Base-by-base conservation (phyloP, 2,329 filamentous ascomycete genomes). In the Chaetomium sp. region DNA sequence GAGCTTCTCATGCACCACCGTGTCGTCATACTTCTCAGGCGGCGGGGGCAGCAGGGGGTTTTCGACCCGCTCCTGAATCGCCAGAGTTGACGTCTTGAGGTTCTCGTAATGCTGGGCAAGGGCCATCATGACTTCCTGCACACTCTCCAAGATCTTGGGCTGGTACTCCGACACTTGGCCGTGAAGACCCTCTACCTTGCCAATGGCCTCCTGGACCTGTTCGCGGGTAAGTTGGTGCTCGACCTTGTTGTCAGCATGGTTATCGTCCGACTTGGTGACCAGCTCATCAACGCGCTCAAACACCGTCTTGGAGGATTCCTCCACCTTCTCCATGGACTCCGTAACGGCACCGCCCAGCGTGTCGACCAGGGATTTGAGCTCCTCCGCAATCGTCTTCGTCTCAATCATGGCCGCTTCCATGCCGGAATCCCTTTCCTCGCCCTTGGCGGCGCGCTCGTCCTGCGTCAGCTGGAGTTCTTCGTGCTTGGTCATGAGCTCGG, bases 91-190 rank as follows among this genome's bases (percentile, higher is more conserved):
- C 45, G 81, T 79, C 70, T 91, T 90, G 11, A 90, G 88, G 67
- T 95, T 89, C 63, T 95, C 90, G 65, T 88, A 96, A 68, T 97
- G 91, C 67, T 95, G 83, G 32, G 84, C 87, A 53, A 96, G 88
- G 32, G 95, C 79, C 6, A 84, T 77, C 41, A 95, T 78, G n/a
- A 97, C 84, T 65, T 96, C 89, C 64, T 90, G 87, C 61, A 99
- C 82, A 0, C 88, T 83, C 52, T 92, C 86, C 55, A 96, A 80
- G 62, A 97, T 88, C 72, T 95, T 88, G 1, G 94, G 94, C 64
- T 96, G 87, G 61, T 87, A 87, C 68, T 96, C 91, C 7, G 81
- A 81, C 35, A 95, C 80, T 56, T 94, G 85, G 57, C 80, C 86
- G 66, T 95, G 88, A 1, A 97, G 76, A 32, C 83, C 84, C 62